Evolutionary conservation across 306 rosid species (phyloP), one percentile per base, ranked within the genome.

Genomic region (Casuarina equisetifolia): DNA sequence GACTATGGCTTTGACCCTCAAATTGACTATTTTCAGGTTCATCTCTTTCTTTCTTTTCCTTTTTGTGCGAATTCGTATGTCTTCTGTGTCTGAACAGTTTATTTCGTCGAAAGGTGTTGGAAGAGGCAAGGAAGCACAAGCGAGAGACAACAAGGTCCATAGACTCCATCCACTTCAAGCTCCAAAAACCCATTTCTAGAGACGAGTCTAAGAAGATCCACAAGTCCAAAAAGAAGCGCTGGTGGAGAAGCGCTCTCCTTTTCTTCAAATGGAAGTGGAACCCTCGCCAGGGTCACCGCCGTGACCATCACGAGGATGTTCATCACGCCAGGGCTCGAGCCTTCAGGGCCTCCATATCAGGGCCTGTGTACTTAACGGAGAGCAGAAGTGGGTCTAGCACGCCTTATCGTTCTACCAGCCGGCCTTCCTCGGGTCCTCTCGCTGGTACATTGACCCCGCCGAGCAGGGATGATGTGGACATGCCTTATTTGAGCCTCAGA

Each of bases 1-100:
- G 99, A 95, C 87, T 95, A 95, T 77, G 99, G 99, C 75, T 95
- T 95, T 73, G 98, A 95, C 80, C 93, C 98, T 20, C 97, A 92
- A 80, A 78, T 91, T 82, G 92, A 92, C 85, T 92, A 92, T 51
- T 91, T 95, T 73, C 99, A 95, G 90, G 99, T 95, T 73, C 48
- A 63, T 20, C 11, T 74, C 40, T 70, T 17, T 32, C 25, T 43
- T 4, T 0, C 20, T 11, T 12, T 58, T 5, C 13, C 42, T 32
- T 40, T 12, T 63, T 2, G 13, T 53, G 9, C 8, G 40, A 10
- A 4, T 84, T 67, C 32, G 32, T 25, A 25, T 25, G 32, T 25
- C 40, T 42, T 20, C 19, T 16, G 64, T 9, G 35, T 42, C 11
- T 40, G 5, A n/a, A 67, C 16, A 12, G 9, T 9, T 67, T 40